Conservation (phyloP, 176 grass and related monocot species). For the Aegilops umbellulata region DNA sequence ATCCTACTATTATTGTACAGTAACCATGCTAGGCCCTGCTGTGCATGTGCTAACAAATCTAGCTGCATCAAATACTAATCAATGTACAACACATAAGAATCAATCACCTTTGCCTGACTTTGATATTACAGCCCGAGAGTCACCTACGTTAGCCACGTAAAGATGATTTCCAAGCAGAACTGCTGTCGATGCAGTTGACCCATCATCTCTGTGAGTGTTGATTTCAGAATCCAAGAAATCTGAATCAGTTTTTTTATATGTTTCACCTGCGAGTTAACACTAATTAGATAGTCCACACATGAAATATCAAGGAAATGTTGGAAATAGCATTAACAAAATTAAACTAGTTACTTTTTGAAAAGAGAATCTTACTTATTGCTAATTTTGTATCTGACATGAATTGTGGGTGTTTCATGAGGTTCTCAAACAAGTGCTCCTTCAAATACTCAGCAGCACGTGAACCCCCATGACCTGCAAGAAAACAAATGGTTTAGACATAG, state of each 20-base stretch:
- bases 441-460: slow-evolving; percentile 99
- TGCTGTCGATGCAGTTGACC: slow-evolving; percentile 89
- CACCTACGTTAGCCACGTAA: slow-evolving; percentile 97
- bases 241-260: slow-evolving; percentile 84
- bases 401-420: slow-evolving; percentile 81
- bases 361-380: slow-evolving; percentile 73
- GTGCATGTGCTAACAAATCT: background rate
- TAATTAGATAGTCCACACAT: slow-evolving; percentile 13
- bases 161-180: slow-evolving; percentile 84
- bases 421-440: slow-evolving; percentile 94
- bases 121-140: slow-evolving; percentile 90
- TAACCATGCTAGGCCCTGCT: background rate
- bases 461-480: slow-evolving; percentile 82
- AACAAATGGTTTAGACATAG: slow-evolving; percentile 14
- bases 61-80: slow-evolving; percentile 1
- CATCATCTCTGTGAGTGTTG: slow-evolving; percentile 87
- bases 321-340: slow-evolving; percentile 15
- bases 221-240: slow-evolving; percentile 88
- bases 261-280: slow-evolving; percentile 63
- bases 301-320: background rate
- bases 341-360: slow-evolving; percentile 41
- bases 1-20: background rate
- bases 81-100: slow-evolving; percentile 14
- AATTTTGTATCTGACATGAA: slow-evolving; percentile 89
- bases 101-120: slow-evolving; percentile 86